These are phyloP conservation scores for Scedosporium boydii DNA, from an alignment of 2,329 filamentous ascomycete species.

Conservation along the genomic window DNA sequence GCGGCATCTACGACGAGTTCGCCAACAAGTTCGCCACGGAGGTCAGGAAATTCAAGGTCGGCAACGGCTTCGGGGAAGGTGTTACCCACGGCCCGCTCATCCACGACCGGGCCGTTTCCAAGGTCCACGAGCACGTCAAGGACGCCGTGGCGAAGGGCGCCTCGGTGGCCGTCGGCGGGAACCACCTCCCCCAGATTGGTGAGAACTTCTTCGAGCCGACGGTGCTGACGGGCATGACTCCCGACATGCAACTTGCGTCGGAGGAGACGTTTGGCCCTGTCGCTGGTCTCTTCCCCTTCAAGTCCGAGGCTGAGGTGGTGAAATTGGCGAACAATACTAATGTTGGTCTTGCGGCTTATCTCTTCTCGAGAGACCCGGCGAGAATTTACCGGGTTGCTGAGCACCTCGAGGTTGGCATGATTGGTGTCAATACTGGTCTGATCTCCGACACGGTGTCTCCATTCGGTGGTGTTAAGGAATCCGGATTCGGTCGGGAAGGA, in stretches of 20 bases:
- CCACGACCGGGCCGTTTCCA: constrained; percentile 53
- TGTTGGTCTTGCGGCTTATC: constrained; percentile 64
- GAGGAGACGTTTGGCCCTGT: constrained; percentile 69
- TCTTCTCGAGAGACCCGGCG: constrained; percentile 56
- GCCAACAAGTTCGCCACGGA: constrained; percentile 37
- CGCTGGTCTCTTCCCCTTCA: constrained; percentile 58
- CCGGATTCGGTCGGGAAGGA: constrained; percentile 72
- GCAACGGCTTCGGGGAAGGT: constrained; percentile 42
- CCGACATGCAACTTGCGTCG: constrained; percentile 54
- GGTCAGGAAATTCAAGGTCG: constrained; percentile 48
- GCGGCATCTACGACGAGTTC: constrained; percentile 49
- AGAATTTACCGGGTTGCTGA: constrained; percentile 55
- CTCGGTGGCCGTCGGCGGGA: constrained; percentile 48
- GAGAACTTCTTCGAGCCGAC: constrained; percentile 62
- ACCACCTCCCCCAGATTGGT: constrained; percentile 48
- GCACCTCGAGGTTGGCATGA: constrained; percentile 78
- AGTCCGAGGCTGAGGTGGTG: constrained; percentile 61
- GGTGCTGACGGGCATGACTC: constrained; percentile 56
- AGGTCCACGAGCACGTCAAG: constrained; percentile 52
- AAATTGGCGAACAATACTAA: constrained; percentile 55
- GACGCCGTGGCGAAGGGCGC: constrained; percentile 55
- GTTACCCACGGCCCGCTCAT: constrained; percentile 54
- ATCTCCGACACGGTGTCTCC: constrained; percentile 49
- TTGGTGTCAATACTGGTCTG: constrained; percentile 71
- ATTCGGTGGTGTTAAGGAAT: constrained; percentile 77